Conservation (phyloP, 2,329 filamentous ascomycete genomes). For the Cercospora beticola region DNA sequence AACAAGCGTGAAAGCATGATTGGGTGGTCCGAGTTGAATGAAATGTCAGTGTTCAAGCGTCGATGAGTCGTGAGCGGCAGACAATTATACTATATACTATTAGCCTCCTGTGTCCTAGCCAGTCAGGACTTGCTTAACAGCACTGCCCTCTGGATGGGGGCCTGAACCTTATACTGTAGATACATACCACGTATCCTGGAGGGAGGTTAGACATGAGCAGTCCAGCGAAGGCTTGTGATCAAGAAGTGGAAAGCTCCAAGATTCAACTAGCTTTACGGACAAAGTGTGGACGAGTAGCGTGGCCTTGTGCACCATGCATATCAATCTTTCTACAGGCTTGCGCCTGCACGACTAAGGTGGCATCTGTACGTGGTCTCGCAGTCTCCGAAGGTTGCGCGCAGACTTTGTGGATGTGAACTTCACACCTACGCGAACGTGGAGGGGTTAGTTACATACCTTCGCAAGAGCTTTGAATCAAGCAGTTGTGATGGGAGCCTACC, state of each 20-base stretch:
- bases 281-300: not conserved
- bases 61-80: not conserved
- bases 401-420: not conserved
- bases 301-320: not conserved
- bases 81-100: not conserved
- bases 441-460: not conserved
- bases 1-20: not conserved
- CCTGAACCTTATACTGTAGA: not conserved
- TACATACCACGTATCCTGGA: not conserved
- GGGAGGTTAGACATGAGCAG: not conserved
- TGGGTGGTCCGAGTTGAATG: not conserved
- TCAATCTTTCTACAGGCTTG: not conserved
- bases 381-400: not conserved
- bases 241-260: not conserved
- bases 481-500: not conserved
- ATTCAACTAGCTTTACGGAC: not conserved
- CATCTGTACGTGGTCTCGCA: not conserved
- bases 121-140: not conserved
- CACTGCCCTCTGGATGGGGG: not conserved
- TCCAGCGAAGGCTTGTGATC: not conserved
- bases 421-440: not conserved
- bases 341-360: not conserved
- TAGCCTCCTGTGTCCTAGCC: not conserved
- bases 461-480: not conserved
- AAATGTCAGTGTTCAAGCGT: not conserved